A percentile compares a stretch with the other conserved stretches of the same genome.
Conservation (phyloP, 345 rosid genomes). For the Durio zibethinus region DNA sequence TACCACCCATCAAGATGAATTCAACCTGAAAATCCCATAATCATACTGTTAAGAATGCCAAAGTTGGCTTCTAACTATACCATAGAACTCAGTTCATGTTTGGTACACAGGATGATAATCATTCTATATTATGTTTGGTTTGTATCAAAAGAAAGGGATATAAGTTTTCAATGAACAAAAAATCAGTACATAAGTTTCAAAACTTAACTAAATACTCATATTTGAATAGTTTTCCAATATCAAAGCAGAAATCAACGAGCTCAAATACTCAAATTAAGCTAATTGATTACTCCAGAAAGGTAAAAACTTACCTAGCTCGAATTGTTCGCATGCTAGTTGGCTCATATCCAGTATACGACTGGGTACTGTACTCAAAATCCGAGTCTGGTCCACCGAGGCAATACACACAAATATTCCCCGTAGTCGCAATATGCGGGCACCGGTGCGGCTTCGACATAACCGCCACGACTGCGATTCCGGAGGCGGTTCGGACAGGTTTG, state of each 20-base stretch:
- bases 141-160: too few relatives aligned
- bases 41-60: background rate
- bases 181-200: background rate
- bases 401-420: constrained; percentile 94
- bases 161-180: background rate
- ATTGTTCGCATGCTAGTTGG: constrained; percentile 99
- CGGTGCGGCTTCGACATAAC: constrained; percentile 99
- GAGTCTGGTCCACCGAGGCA: constrained; percentile 99
- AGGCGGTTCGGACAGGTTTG: constrained; percentile 94
- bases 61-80: too few relatives aligned
- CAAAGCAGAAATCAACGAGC: background rate
- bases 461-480: constrained; percentile 95
- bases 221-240: background rate
- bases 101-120: too few relatives aligned
- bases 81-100: background rate
- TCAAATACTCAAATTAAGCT: background rate
- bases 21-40: constrained; percentile 61
- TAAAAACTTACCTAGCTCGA: constrained; percentile 72
- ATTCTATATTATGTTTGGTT: too few relatives aligned
- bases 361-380: constrained; percentile 97
- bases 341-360: constrained; percentile 97
- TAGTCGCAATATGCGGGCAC: constrained; percentile 96
- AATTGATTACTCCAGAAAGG: background rate
- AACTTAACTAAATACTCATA: background rate
- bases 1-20: constrained; percentile 98